phyloP scores from a whole-genome alignment of 331 rosid genomes.

The Erythrophleum ivorense region DNA sequence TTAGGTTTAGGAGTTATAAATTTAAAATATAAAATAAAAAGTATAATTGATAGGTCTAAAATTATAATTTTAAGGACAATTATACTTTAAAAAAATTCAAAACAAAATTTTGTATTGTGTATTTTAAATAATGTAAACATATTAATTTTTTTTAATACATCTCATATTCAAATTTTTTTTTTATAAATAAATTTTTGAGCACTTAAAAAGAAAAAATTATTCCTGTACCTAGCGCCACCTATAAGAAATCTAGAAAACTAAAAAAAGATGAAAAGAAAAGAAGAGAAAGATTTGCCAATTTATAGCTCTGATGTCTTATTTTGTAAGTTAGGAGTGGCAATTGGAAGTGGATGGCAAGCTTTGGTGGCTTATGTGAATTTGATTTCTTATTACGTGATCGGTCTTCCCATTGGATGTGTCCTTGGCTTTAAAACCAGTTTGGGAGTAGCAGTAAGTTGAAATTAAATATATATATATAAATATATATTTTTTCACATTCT shows the following conservation, averaged over 20 bases:
- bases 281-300: too few species aligned
- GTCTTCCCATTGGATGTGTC: conserved; percentile 61
- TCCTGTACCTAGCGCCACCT: too few species aligned
- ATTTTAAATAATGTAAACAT: too few species aligned
- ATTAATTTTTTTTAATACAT: neutral
- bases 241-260: too few species aligned
- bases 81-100: too few species aligned
- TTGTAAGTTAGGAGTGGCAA: conserved; percentile 52
- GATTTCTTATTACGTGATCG: conserved; percentile 53
- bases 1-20: too few species aligned
- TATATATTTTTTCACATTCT: neutral
- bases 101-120: too few species aligned
- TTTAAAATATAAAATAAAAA: too few species aligned
- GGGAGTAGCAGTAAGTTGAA: conserved; percentile 56
- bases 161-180: neutral
- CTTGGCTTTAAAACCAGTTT: conserved; percentile 56
- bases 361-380: conserved; percentile 64
- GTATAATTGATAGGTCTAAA: too few species aligned
- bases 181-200: neutral
- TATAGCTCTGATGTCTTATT: neutral
- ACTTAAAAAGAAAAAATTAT: too few species aligned
- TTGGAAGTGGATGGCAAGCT: conserved; percentile 73
- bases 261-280: too few species aligned
- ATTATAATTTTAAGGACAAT: too few species aligned
- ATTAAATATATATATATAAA: neutral